Evolutionary conservation across 2,329 filamentous ascomycete genomes (phyloP), one percentile per base, ranked within the genome.

Genomic region (Microcyclospora tardicrescens): DNA sequence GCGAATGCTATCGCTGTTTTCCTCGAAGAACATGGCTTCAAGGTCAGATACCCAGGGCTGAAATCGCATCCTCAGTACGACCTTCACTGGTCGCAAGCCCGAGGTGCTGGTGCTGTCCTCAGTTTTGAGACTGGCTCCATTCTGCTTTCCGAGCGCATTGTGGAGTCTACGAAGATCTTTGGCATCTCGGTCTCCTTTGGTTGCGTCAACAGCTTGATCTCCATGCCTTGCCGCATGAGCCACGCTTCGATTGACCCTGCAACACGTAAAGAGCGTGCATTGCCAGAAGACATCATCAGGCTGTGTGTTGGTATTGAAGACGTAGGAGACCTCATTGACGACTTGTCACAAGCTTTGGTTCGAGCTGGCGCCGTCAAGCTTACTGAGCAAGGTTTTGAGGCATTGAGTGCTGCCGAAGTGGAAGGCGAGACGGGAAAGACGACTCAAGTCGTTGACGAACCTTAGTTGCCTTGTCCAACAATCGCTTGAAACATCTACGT

Each of bases 181-280:
- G 86, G 83, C 28, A 98, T 98, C 52, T 93, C 84, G 49, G 91
- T 98, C 43, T 94, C 85, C 56, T 98, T 98, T 59, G 91, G 91
- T 35, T 96, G 91, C 60, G 91, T 98, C 49, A 98, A 98, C 67
- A 93, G 84, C 59, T 68, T 98, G 60, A 98, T 98, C 63, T 95
- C 87, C 66, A 95, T 98, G 89, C 89, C 91, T 8, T 98, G 91
- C 66, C 86, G 89, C 55, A 98, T 98, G 93, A 96, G 89, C 64
- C 91, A 98, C 63, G 91, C 91, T 30, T 94, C 85, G 58, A 98
- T 98, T 56, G 91, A 96, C 58, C 84, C 86, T 42, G 93, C 94
- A 68, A 96, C 87, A 37, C 72, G 91, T 50, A 71, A 77, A 53
- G 86, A 93, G 65, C 75, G 87, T 47, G 80, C 89, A 48, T 82